Evolutionary conservation across 768 basidiomycete genomes (phyloP).

Genomic region (Trametes sanguinea): DNA sequence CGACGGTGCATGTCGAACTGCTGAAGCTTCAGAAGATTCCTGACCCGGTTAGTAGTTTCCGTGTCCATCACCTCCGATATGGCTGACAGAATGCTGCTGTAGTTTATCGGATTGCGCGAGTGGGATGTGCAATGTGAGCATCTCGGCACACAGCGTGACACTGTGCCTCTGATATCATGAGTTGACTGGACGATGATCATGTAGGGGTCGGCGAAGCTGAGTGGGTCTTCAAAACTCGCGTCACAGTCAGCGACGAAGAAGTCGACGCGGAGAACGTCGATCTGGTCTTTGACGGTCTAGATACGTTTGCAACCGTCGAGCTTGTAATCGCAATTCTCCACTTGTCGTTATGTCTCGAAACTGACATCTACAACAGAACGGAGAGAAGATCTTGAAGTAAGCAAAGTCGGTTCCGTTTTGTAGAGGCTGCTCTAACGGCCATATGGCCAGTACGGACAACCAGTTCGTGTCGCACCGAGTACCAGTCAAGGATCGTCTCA

Average conservation of each 20-base stretch:
- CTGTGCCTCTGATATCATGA: not conserved
- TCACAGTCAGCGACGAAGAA: constrained; percentile 53
- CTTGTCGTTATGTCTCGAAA: constrained; percentile 5
- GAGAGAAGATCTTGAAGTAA: constrained; percentile 62
- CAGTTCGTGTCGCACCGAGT: constrained; percentile 82
- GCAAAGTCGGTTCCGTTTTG: constrained; percentile 11
- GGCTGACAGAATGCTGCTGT: constrained; percentile 12
- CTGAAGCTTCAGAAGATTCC: constrained; percentile 72
- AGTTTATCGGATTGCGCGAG: constrained; percentile 81
- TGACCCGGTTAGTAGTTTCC: constrained; percentile 63
- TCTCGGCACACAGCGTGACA: not conserved
- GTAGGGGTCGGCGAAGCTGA: constrained; percentile 86
- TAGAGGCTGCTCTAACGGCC: not conserved
- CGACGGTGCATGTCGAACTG: constrained; percentile 86
- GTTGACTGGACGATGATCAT: not conserved
- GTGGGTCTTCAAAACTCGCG: constrained; percentile 79
- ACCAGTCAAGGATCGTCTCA: constrained; percentile 55
- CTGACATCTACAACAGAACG: constrained; percentile 55
- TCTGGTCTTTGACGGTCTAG: constrained; percentile 87
- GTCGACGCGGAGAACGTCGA: constrained; percentile 55
- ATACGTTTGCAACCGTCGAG: constrained; percentile 78
- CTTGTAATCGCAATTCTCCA: constrained; percentile 48
- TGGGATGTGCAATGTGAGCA: constrained; percentile 89
- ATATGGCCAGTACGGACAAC: constrained; percentile 59
- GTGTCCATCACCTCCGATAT: not conserved